Percentiles rank a stretch among this genome's conserved stretches.
These are phyloP conservation scores for Mycena maculata DNA, from an alignment of 768 basidiomycete species.

Conservation along the genomic window DNA sequence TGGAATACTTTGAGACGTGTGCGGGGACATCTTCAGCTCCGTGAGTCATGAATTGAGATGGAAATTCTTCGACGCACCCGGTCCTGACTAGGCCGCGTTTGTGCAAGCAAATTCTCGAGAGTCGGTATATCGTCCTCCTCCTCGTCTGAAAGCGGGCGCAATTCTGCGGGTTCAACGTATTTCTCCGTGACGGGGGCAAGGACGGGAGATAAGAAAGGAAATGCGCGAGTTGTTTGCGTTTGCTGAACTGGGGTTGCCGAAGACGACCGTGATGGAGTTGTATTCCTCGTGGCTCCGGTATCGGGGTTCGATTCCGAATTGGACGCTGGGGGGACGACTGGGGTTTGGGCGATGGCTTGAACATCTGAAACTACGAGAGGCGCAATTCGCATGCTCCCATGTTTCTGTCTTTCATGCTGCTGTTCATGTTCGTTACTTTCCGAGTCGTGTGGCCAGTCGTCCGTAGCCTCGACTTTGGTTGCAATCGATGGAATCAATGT, in stretches of 20 bases:
- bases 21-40: not conserved
- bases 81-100: slow-evolving; percentile 10
- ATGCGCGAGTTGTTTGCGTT: not conserved
- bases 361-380: not conserved
- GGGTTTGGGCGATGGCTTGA: too few species aligned
- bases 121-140: slow-evolving; percentile 9
- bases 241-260: not conserved
- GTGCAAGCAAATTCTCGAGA: slow-evolving; percentile 8
- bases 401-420: not conserved
- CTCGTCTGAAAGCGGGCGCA: slow-evolving; percentile 8
- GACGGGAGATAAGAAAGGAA: slow-evolving; percentile 2
- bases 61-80: not conserved
- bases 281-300: not conserved
- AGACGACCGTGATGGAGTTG: not conserved
- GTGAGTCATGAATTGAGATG: not conserved
- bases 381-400: not conserved
- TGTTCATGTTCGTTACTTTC: not conserved
- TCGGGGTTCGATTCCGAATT: too few species aligned
- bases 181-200: not conserved
- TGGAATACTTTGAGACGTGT: not conserved
- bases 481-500: not conserved
- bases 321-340: too few species aligned
- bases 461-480: not conserved
- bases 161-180: not conserved
- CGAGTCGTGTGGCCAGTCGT: not conserved